Percentiles rank a stretch among this genome's conserved stretches.
Conservation (phyloP, 371 early-diverging fungal genomes). For the Smittium culicis region DNA sequence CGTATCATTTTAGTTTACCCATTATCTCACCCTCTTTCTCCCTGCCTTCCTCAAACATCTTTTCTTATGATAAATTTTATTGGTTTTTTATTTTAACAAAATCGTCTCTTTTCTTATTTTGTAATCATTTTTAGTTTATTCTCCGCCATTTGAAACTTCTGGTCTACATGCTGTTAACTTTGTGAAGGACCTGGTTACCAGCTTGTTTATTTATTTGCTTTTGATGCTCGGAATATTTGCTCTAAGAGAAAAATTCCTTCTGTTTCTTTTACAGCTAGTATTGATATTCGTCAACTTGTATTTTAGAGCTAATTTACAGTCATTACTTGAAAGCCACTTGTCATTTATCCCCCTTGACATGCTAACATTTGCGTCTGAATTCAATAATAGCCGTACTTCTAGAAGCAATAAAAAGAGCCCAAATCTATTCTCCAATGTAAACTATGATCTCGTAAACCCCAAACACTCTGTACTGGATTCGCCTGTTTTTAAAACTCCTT, state of each 20-base stretch:
- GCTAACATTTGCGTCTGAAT: slow-evolving; percentile 5
- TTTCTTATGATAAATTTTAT: background rate
- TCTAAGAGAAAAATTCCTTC: slow-evolving; percentile 31
- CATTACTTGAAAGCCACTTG: slow-evolving; percentile 23
- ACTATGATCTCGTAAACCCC: slow-evolving; percentile 13
- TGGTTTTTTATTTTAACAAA: background rate
- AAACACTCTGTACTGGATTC: slow-evolving; percentile 22
- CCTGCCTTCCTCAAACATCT: background rate
- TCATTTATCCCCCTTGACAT: slow-evolving; percentile 24
- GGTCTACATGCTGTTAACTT: slow-evolving; percentile 61
- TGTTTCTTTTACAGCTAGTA: slow-evolving; percentile 24
- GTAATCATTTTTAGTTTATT: slow-evolving; percentile 34
- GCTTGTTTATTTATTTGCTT: slow-evolving; percentile 68
- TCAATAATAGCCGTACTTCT: background rate
- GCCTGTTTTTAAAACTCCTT: slow-evolving; percentile 16
- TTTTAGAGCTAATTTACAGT: slow-evolving; percentile 17
- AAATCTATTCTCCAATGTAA: background rate
- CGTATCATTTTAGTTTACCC: background rate
- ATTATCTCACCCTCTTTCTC: too few relatives aligned
- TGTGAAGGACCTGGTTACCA: slow-evolving; percentile 56
- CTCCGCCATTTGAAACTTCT: slow-evolving; percentile 65
- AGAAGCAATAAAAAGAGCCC: background rate
- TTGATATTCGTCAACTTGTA: slow-evolving; percentile 26
- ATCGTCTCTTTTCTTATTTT: background rate
- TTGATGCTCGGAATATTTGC: slow-evolving; percentile 70